Base-by-base conservation (phyloP, 2,329 filamentous ascomycete species). In the Alternaria ethzedia region DNA sequence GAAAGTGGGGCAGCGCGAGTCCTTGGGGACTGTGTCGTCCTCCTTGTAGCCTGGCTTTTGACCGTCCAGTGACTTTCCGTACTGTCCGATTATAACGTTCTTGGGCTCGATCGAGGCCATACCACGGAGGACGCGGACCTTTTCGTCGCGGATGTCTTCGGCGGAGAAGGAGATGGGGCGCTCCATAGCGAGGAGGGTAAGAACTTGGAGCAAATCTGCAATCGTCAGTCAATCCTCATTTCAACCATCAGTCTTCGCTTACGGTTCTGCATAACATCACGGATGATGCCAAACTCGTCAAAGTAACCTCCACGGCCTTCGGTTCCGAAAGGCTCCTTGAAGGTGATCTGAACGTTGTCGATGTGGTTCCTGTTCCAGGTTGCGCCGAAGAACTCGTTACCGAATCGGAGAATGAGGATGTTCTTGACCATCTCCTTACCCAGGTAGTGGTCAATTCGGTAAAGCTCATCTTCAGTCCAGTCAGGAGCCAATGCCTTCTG, bases 391-490 rank as follows among this genome's bases (percentile, higher is more conserved):
- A 99, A 99, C 72, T 97, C 94, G 86, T 99, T 99, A 75, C 96
- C 96, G 80, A 99, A 99, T 79, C 96, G 89, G 71, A 99, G 88
- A 74, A 99, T 97, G 71, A 99, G 87, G 73, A 99, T 96, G 84
- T 99, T 99, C 90, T 99, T 99, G 77, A 99, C 96, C 96, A 99
- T 99, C 84, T 99, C 96, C 87, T 99, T 99, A 76, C 96, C 96
- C 51, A 99, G 89, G 83, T 99, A 99, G 85, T 99, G 96, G 82
- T 99, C 96, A 77, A 99, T 99, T 79, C 96, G 94, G 90, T 96
- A 99, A 72, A 99, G 90, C 84, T 99, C 96, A 57, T 98, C 95
- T 83, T 99, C 96, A 78, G 92, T 96, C 96, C 96, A 99, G 84
- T 99, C 94, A 46, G 96, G 96, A 79, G 95, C 93, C 68, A 99